Conservation (phyloP, 495 filamentous ascomycete species). For the Aspergillus leporis region DNA sequence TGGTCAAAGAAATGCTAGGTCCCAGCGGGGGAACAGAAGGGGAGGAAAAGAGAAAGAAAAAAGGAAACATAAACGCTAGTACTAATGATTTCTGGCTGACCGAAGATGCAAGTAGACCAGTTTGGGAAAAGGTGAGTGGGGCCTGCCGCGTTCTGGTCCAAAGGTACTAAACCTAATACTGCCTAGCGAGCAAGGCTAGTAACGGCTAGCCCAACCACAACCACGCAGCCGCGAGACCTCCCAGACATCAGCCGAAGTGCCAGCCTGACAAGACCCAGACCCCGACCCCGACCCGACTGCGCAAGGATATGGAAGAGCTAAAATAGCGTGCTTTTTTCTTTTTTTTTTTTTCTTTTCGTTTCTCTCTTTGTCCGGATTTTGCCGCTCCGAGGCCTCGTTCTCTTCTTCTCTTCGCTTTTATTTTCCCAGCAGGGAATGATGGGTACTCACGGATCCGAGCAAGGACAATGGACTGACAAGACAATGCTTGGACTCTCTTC, state of each 20-base stretch:
- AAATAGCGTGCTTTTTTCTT: background rate
- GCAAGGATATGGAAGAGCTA: constrained; percentile 9
- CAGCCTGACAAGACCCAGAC: constrained; percentile 4
- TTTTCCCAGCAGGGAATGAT: too few species aligned
- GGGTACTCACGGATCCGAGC: background rate
- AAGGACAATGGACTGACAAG: background rate
- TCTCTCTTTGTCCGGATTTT: background rate
- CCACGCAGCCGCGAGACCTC: constrained; percentile 1
- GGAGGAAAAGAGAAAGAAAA: too few species aligned
- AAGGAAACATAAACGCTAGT: too few species aligned
- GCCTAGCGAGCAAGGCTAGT: background rate
- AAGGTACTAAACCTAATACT: background rate
- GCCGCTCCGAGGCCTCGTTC: background rate
- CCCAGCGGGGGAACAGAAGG: too few species aligned
- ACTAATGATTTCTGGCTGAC: too few species aligned
- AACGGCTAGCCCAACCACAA: background rate
- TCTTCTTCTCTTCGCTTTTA: background rate
- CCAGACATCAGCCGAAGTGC: background rate
- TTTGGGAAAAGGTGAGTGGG: background rate
- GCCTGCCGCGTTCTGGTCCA: too few species aligned
- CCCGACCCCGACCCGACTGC: background rate
- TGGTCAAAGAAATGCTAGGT: too few species aligned
- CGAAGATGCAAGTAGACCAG: background rate
- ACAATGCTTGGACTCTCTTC: constrained; percentile 1
- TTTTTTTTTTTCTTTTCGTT: background rate